Evolutionary conservation across 371 early-diverging fungal genomes (phyloP).

Genomic region (Mortierella sp.): DNA sequence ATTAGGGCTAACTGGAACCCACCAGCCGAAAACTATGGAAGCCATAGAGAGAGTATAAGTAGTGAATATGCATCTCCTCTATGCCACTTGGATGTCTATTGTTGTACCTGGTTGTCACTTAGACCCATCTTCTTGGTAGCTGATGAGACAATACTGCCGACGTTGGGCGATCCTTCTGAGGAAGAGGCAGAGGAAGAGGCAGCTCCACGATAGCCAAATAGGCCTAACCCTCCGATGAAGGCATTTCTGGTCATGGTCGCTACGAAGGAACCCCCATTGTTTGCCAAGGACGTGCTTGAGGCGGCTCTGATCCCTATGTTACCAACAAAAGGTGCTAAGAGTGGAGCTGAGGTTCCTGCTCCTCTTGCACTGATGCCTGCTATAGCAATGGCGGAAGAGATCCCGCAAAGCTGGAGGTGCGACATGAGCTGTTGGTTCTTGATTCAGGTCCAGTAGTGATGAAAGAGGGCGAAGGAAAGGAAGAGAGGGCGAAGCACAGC

Average conservation of each 20-base stretch:
- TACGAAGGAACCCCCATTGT: slow-evolving; percentile 17
- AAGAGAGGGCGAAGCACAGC: not conserved
- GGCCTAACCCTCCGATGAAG: slow-evolving; percentile 26
- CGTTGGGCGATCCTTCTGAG: slow-evolving; percentile 47
- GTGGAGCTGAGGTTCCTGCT: slow-evolving; percentile 19
- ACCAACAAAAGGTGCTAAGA: slow-evolving; percentile 11
- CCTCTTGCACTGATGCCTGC: slow-evolving; percentile 20
- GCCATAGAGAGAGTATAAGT: too few species aligned
- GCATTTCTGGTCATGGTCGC: slow-evolving; percentile 21
- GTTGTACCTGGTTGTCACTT: slow-evolving; percentile 58
- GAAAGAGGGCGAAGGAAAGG: not conserved
- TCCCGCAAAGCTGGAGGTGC: slow-evolving; percentile 39
- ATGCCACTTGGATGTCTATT: not conserved
- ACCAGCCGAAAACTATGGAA: slow-evolving; percentile 63
- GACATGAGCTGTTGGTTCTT: slow-evolving; percentile 13
- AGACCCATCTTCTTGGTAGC: slow-evolving; percentile 63
- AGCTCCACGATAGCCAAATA: slow-evolving; percentile 27
- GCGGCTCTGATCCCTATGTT: slow-evolving; percentile 10
- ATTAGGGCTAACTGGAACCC: slow-evolving; percentile 56
- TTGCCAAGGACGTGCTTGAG: not conserved
- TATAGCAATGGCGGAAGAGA: slow-evolving; percentile 28
- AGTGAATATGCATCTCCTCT: too few species aligned
- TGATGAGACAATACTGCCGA: slow-evolving; percentile 59
- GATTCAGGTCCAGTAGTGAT: too few species aligned
- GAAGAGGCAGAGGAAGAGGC: slow-evolving; percentile 48